Conservation (phyloP, 768 basidiomycete species). For the Tephrocybe rancida region DNA sequence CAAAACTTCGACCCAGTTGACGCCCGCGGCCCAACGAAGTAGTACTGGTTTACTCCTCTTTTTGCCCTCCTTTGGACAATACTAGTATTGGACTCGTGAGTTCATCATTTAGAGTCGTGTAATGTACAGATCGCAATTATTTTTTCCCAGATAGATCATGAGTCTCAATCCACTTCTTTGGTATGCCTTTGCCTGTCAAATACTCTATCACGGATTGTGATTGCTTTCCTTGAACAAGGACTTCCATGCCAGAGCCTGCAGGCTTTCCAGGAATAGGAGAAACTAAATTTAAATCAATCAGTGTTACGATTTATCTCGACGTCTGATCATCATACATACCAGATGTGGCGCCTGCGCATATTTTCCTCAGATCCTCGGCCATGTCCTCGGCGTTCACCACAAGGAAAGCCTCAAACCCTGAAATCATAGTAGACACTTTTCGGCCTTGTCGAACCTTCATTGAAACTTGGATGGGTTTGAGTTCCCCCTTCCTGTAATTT, state of each 20-base stretch:
- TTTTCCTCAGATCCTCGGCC: conserved; percentile 75
- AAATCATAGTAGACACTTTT: conserved; percentile 75
- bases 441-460: conserved; percentile 78
- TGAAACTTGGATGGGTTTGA: conserved; percentile 70
- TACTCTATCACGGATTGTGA: conserved; percentile 65
- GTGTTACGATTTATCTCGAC: not conserved
- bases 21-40: too few relatives aligned
- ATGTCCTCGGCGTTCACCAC: conserved; percentile 67
- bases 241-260: conserved; percentile 55
- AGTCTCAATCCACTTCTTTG: conserved; percentile 78
- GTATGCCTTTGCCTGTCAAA: conserved; percentile 69
- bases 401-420: conserved; percentile 79
- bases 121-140: too few relatives aligned
- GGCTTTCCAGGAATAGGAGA: conserved; percentile 61
- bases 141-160: conserved; percentile 53
- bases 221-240: conserved; percentile 88
- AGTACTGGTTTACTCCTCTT: too few relatives aligned
- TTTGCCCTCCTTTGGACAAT: too few relatives aligned
- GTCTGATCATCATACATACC: conserved; percentile 41
- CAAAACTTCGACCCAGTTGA: too few relatives aligned
- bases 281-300: conserved; percentile 40
- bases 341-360: conserved; percentile 81
- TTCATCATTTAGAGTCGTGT: too few relatives aligned
- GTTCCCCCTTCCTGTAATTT: conserved; percentile 66
- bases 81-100: too few relatives aligned